Evolutionary conservation across 1,284 basidiomycete genomes (phyloP), one percentile per base, ranked within the genome.

Genomic region (Abortiporus biennis): DNA sequence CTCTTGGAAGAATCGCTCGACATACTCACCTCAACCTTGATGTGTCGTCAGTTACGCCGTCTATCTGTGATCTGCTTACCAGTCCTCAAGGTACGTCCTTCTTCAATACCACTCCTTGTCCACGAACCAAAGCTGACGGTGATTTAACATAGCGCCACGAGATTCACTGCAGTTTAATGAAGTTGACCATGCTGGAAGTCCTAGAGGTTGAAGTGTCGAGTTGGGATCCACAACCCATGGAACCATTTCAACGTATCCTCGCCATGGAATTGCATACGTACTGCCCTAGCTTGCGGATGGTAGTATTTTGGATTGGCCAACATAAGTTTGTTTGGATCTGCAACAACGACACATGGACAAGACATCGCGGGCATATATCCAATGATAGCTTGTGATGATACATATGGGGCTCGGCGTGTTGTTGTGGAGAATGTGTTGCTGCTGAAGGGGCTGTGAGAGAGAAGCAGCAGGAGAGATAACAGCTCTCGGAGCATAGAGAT

Each of bases 181-280:
- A 48, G 29, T 47, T 64, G 34, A 41, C 46, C 29, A 41, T 46
- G 22, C 55, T 65, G 22, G 44, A 52, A 29, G 31, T 46, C 23
- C 37, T 65, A 23, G 62, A 62, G 47, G 25, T 65, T 29, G 58
- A 65, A 27, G 44, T 61, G 27, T 45, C 52, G 13, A 44, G 47
- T 35, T 62, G 58, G 62, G 35, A 45, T 5, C 54, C 57, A 4
- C 46, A 37, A 12, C 56, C 58, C 17, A 41, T 43, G 16, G 45
- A 51, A 15, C 25, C 37, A 17, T 40, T 54, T 20, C 61, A 62
- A 40, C 56, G 56, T 21, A 47, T 53, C 37, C 22, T 64, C 42
- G 49, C 54, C 15, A 47, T 53, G 12, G 63, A 64, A 42, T 42
- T 63, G 22, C 56, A 50, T 16, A 56, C 48, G 12, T 64, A 53